Evolutionary conservation across 23 red algal genomes (phyloP), one percentile per base, ranked within the genome.

Genomic region (Rhodosorus marinus): DNA sequence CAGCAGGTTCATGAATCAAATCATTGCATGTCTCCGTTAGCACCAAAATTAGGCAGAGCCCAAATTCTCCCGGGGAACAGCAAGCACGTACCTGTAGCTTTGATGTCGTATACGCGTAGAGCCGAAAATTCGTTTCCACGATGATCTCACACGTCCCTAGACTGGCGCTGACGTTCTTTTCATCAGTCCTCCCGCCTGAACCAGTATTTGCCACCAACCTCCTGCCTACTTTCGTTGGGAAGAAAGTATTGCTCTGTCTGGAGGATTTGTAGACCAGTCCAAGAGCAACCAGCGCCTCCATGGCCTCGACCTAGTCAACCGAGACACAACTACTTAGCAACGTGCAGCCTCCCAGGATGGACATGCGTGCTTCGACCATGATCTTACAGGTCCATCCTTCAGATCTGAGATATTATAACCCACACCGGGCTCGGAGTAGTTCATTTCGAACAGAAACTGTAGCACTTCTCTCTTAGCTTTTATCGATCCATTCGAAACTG

Each of bases 41-140:
- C n/a, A n/a, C n/a, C n/a, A n/a, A n/a, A n/a, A n/a, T n/a, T n/a
- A n/a, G n/a, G n/a, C n/a, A n/a, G n/a, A n/a, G n/a, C n/a, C n/a
- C n/a, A n/a, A n/a, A n/a, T n/a, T n/a, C n/a, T n/a, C n/a, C n/a
- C n/a, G n/a, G n/a, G n/a, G n/a, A n/a, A n/a, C n/a, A n/a, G n/a
- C n/a, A n/a, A n/a, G n/a, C n/a, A n/a, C n/a, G n/a, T n/a, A n/a
- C n/a, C n/a, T n/a, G 90, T 29, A 98, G 81, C 17, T 25, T 33
- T 30, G 70, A 85, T 20, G 67, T 84, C 3, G 78, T 77, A 66
- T 98, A 98, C 15, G 81, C 90, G 29, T 98, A 98, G 20, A 98
- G 60, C 27, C 90, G 90, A 55, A 86, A 98, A 60, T 98, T 98
- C 8, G 80, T 98, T 35, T 98, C 73, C 15, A 98, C 77, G 23